phyloP scores from a whole-genome alignment of 352 stramenopile species.

The Globisporangium mamillatum region DNA sequence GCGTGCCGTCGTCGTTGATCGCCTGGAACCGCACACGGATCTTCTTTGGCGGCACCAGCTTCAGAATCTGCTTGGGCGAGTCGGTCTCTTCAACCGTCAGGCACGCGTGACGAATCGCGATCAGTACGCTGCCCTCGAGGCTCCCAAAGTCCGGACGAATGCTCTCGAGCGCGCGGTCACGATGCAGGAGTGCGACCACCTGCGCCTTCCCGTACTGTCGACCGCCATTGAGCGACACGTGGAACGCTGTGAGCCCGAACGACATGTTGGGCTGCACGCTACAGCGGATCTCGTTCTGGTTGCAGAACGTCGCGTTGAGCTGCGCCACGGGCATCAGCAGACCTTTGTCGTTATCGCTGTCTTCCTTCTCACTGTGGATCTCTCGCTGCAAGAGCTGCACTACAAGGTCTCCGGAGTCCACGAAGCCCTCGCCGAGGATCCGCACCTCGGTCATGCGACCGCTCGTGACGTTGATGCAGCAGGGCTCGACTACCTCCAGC shows the following conservation, averaged over 20 bases:
- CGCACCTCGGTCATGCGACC: conserved; percentile 53
- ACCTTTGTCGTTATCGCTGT: background rate
- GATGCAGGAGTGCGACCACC: conserved; percentile 43
- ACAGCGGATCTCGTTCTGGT: conserved; percentile 47
- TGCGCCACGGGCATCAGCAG: conserved; percentile 28
- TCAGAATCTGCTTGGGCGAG: conserved; percentile 36
- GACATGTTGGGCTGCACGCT: conserved; percentile 61
- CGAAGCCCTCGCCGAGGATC: conserved; percentile 52
- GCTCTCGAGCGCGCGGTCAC: conserved; percentile 38
- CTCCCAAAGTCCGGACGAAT: conserved; percentile 38
- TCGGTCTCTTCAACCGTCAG: conserved; percentile 46
- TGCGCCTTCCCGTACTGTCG: conserved; percentile 48
- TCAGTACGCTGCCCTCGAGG: conserved; percentile 31
- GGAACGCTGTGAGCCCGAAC: conserved; percentile 57
- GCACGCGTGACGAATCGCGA: conserved; percentile 30
- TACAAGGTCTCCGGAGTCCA: conserved; percentile 61
- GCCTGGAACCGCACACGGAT: conserved; percentile 55
- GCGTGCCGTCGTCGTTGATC: conserved; percentile 23
- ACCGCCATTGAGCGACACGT: conserved; percentile 61
- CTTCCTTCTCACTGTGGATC: conserved; percentile 12
- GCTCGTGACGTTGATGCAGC: conserved; percentile 55
- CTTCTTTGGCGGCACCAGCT: conserved; percentile 41
- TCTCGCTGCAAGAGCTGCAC: conserved; percentile 45
- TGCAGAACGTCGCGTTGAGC: conserved; percentile 50
- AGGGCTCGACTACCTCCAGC: conserved; percentile 46